Evolutionary conservation across 2,329 filamentous ascomycete genomes (phyloP).

Genomic region (Calonectria naviculata): DNA sequence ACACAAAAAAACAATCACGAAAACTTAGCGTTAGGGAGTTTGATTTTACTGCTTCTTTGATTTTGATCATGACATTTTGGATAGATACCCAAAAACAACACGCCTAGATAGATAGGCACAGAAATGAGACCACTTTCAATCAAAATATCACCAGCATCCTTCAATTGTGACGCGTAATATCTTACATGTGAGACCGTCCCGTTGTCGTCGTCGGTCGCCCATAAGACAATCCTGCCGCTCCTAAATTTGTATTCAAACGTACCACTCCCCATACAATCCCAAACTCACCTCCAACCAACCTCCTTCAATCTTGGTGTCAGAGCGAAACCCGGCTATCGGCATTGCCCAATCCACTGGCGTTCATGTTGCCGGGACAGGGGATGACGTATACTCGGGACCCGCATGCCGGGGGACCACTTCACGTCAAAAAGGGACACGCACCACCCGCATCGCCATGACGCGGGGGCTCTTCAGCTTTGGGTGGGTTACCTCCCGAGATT

Average conservation of each 20-base stretch:
- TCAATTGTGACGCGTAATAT: not conserved
- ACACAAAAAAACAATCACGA: not conserved
- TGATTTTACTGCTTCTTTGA: not conserved
- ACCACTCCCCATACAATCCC: not conserved
- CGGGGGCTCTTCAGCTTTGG: not conserved
- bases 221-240: not conserved
- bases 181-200: too few relatives aligned
- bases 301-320: not conserved
- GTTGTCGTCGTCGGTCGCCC: not conserved
- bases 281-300: not conserved
- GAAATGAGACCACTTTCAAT: not conserved
- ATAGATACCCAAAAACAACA: constrained; percentile 1
- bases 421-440: not conserved
- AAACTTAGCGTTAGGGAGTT: not conserved
- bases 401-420: not conserved
- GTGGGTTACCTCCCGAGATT: not conserved
- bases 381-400: not conserved
- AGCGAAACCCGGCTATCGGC: not conserved
- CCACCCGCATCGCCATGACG: not conserved
- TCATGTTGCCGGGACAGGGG: not conserved
- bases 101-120: not conserved
- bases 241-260: not conserved
- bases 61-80: constrained; percentile 2
- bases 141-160: not conserved
- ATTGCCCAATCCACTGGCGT: not conserved